These are phyloP conservation scores for Nepenthes mirabilis DNA, from an alignment of 148 eudicot species.

Conservation along the genomic window DNA sequence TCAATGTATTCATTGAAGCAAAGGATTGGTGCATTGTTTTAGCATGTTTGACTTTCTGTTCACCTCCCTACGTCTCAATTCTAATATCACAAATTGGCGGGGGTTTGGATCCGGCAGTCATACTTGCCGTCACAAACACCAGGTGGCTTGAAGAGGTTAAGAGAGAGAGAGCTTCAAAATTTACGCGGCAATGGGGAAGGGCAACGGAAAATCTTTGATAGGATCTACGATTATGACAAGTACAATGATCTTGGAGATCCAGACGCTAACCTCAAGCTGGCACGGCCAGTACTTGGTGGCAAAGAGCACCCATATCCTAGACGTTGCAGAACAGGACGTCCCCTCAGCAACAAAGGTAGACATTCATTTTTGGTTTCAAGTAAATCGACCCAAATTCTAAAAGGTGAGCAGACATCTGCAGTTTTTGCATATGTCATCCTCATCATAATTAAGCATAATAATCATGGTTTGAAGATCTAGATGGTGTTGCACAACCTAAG, in stretches of 20 bases:
- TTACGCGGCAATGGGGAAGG: constrained; percentile 19
- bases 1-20: too few species aligned
- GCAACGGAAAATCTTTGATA: constrained; percentile 9
- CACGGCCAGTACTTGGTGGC: constrained; percentile 17
- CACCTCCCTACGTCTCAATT: neutral
- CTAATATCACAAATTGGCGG: neutral
- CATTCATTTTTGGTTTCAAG: neutral
- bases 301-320: constrained; percentile 16
- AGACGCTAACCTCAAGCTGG: constrained; percentile 4
- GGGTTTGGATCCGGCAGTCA: constrained; percentile 13
- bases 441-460: too few species aligned
- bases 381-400: too few species aligned
- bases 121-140: constrained; percentile 21
- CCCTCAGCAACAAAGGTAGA: constrained; percentile 9
- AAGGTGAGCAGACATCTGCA: too few species aligned
- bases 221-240: constrained; percentile 16
- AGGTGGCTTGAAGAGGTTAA: constrained; percentile 8
- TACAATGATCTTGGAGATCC: constrained; percentile 26
- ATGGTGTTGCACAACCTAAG: too few species aligned
- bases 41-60: neutral
- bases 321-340: constrained; percentile 17
- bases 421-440: too few species aligned
- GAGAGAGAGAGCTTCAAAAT: constrained; percentile 9
- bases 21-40: too few species aligned
- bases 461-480: too few species aligned